A percentile compares a stretch with the other conserved stretches of the same genome.
phyloP scores from a whole-genome alignment of 306 rosid species.

The Hippophae rhamnoides region DNA sequence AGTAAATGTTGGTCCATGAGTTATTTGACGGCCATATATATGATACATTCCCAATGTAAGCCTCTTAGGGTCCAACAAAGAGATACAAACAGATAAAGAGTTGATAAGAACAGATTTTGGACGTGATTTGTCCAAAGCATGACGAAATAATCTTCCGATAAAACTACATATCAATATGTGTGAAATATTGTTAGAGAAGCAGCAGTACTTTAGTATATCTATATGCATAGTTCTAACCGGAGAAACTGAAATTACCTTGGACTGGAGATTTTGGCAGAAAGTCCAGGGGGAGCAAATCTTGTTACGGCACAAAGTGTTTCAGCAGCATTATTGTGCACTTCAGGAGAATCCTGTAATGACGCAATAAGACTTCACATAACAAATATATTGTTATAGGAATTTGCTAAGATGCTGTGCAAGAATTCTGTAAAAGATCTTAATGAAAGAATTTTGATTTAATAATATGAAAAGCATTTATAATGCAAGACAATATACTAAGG shows the following conservation, averaged over 20 bases:
- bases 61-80: conserved; percentile 89
- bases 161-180: conserved; percentile 38
- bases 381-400: too few species aligned
- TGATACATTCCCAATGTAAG: conserved; percentile 58
- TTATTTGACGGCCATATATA: conserved; percentile 63
- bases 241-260: conserved; percentile 50
- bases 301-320: conserved; percentile 94
- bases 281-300: conserved; percentile 91
- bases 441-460: too few species aligned
- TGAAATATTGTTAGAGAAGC: too few species aligned
- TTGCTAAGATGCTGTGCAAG: too few species aligned
- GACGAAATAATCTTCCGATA: conserved; percentile 79
- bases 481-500: too few species aligned
- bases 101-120: conserved; percentile 91
- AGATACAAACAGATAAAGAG: conserved; percentile 84
- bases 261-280: conserved; percentile 67
- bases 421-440: too few species aligned
- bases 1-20: conserved; percentile 46
- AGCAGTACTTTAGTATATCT: background rate
- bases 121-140: conserved; percentile 85
- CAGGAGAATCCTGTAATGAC: conserved; percentile 67
- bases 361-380: too few species aligned
- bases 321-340: conserved; percentile 90
- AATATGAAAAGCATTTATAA: too few species aligned
- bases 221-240: background rate